Percentiles rank a stretch among this genome's conserved stretches.
These are phyloP conservation scores for Perilla frutescens DNA, from an alignment of 257 asterid genomes.

Conservation along the genomic window DNA sequence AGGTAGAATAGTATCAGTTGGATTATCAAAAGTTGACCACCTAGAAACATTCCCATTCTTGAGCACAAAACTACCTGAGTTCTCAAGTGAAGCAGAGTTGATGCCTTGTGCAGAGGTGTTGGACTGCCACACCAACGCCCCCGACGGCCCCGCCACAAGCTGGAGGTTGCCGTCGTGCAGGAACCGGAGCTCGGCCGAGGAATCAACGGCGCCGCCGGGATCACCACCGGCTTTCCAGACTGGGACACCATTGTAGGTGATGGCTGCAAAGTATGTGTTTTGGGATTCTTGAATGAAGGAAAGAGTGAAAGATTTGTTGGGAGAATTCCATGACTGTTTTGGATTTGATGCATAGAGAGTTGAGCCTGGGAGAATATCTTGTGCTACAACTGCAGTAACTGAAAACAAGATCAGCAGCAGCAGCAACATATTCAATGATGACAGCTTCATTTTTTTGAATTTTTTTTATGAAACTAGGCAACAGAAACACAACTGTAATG, in stretches of 20 bases:
- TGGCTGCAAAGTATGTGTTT: conserved; percentile 54
- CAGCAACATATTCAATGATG: not conserved
- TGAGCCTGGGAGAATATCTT: conserved; percentile 57
- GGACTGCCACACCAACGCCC: conserved; percentile 66
- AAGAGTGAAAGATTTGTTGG: conserved; percentile 51
- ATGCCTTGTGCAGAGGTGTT: conserved; percentile 57
- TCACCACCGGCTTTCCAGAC: conserved; percentile 78
- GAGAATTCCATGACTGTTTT: conserved; percentile 64
- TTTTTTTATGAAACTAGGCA: not conserved
- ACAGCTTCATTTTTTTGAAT: conserved; percentile 4
- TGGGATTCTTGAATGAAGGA: conserved; percentile 53
- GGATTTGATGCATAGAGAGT: conserved; percentile 57
- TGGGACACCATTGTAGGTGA: conserved; percentile 54
- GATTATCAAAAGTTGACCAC: conserved; percentile 77
- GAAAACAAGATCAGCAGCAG: conserved; percentile 29
- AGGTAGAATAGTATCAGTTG: conserved; percentile 71
- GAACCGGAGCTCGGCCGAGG: conserved; percentile 59
- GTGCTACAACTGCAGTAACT: conserved; percentile 36
- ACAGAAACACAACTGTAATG: not conserved
- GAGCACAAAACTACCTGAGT: conserved; percentile 64
- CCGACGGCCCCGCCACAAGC: conserved; percentile 48
- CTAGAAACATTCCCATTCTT: conserved; percentile 44
- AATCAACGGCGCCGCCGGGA: conserved; percentile 54
- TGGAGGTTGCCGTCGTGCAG: conserved; percentile 65
- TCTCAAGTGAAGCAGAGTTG: conserved; percentile 59